These are phyloP conservation scores for Erysimum pusillum DNA, from an alignment of 441 rosid species.

Conservation along the genomic window DNA sequence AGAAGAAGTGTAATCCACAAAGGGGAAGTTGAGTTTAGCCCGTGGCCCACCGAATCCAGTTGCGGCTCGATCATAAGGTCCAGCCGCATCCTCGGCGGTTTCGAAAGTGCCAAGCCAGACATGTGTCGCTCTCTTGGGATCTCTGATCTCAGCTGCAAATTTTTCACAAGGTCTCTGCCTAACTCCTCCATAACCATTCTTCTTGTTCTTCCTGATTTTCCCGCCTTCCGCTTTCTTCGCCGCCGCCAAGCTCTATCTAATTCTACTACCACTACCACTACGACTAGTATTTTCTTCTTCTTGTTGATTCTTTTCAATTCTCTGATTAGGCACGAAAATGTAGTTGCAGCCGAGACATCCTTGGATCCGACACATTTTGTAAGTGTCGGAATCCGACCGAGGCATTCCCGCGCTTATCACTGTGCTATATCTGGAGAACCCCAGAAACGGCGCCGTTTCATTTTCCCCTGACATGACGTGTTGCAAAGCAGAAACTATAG, in stretches of 20 bases:
- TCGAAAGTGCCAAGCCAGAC: conserved; percentile 94
- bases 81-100: conserved; percentile 89
- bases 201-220: conserved; percentile 50
- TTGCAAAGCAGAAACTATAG: conserved; percentile 62
- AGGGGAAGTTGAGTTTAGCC: conserved; percentile 87
- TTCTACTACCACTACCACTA: conserved; percentile 2
- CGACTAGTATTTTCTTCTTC: conserved; percentile 28
- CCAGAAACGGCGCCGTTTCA: conserved; percentile 20
- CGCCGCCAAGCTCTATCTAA: conserved; percentile 12
- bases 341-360: conserved; percentile 81
- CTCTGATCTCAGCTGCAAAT: conserved; percentile 95
- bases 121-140: conserved; percentile 70
- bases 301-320: conserved; percentile 24
- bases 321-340: conserved; percentile 67
- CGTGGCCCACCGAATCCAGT: conserved; percentile 91
- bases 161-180: conserved; percentile 98
- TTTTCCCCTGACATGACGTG: conserved; percentile 61
- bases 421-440: conserved; percentile 7
- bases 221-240: conserved; percentile 45
- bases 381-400: conserved; percentile 57
- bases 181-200: conserved; percentile 88
- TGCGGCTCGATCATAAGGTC: conserved; percentile 90
- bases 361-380: conserved; percentile 63
- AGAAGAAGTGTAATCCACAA: conserved; percentile 49
- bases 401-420: conserved; percentile 46